Evolutionary conservation across 108 stramenopile species (phyloP).

Genomic region (Parietichytrium sp.): DNA sequence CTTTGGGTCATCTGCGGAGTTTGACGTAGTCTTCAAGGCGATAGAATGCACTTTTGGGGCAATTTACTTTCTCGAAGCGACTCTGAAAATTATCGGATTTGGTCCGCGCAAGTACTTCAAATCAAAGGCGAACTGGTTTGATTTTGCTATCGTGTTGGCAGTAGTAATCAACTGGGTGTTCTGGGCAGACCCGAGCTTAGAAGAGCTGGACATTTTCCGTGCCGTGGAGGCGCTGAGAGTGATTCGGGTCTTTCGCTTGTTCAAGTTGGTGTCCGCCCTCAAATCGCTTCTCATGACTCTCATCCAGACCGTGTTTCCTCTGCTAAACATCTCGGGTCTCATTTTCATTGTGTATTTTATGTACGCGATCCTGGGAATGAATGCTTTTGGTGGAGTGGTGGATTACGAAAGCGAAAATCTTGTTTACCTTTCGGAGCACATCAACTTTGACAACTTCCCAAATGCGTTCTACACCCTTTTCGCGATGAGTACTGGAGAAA

Average conservation of each 20-base stretch:
- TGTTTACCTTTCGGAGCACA: background rate
- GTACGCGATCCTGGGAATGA: conserved; percentile 41
- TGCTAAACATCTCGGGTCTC: conserved; percentile 41
- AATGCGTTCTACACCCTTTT: conserved; percentile 21
- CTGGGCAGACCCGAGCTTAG: background rate
- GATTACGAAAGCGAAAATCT: background rate
- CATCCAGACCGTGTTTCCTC: background rate
- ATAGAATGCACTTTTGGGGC: conserved; percentile 50
- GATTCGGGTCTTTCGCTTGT: conserved; percentile 30
- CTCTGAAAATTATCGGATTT: conserved; percentile 49
- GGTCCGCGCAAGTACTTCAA: conserved; percentile 51
- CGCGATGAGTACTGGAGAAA: conserved; percentile 40
- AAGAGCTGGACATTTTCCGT: background rate
- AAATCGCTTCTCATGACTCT: conserved; percentile 36
- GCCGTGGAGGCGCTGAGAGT: conserved; percentile 26
- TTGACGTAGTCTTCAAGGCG: conserved; percentile 18
- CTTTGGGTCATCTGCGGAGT: conserved; percentile 40
- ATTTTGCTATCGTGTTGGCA: conserved; percentile 57
- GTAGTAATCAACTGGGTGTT: conserved; percentile 39
- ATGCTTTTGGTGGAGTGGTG: conserved; percentile 15
- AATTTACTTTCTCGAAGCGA: conserved; percentile 55
- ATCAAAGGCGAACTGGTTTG: conserved; percentile 58
- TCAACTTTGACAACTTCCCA: conserved; percentile 44
- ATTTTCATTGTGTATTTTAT: conserved; percentile 41
- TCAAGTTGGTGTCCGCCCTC: background rate